Conservation (phyloP, 495 filamentous ascomycete species). For the Amphirosellinia nigrospora region DNA sequence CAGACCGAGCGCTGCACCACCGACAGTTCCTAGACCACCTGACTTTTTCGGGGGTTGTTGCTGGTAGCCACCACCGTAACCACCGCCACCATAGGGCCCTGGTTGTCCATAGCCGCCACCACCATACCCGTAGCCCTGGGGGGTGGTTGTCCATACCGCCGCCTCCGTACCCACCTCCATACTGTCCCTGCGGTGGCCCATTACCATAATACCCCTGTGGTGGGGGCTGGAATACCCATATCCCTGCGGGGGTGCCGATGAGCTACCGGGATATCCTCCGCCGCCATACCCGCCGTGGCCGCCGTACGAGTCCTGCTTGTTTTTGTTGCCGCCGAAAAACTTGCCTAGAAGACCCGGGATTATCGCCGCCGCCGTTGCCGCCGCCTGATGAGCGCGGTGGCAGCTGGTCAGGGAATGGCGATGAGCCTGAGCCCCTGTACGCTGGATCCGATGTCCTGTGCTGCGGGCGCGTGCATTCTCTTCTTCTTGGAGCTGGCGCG, state of each 20-base stretch:
- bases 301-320: slow-evolving; percentile 36
- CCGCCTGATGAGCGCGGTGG: slow-evolving; percentile 44
- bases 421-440: slow-evolving; percentile 24
- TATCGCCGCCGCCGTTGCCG: slow-evolving; percentile 34
- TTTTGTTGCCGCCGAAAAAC: slow-evolving; percentile 51
- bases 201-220: slow-evolving; percentile 52
- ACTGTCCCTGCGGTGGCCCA: slow-evolving; percentile 39
- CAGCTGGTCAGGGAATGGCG: slow-evolving; percentile 44
- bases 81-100: slow-evolving; percentile 29
- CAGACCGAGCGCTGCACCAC: slow-evolving; percentile 76
- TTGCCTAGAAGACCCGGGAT: slow-evolving; percentile 61
- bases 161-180: slow-evolving; percentile 46
- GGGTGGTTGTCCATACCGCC: slow-evolving; percentile 29
- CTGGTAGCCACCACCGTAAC: slow-evolving; percentile 38
- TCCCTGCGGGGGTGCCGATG: slow-evolving; percentile 18
- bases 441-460: slow-evolving; percentile 33
- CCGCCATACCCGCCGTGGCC: slow-evolving; percentile 19
- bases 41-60: slow-evolving; percentile 34
- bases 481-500: slow-evolving; percentile 80
- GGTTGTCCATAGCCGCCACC: slow-evolving; percentile 35
- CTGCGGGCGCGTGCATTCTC: slow-evolving; percentile 68
- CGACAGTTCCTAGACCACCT: slow-evolving; percentile 68
- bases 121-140: slow-evolving; percentile 29
- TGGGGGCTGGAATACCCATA: slow-evolving; percentile 39
- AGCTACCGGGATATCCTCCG: slow-evolving; percentile 28